Conservation (phyloP, 345 rosid genomes). For the Toxicodendron radicans region DNA sequence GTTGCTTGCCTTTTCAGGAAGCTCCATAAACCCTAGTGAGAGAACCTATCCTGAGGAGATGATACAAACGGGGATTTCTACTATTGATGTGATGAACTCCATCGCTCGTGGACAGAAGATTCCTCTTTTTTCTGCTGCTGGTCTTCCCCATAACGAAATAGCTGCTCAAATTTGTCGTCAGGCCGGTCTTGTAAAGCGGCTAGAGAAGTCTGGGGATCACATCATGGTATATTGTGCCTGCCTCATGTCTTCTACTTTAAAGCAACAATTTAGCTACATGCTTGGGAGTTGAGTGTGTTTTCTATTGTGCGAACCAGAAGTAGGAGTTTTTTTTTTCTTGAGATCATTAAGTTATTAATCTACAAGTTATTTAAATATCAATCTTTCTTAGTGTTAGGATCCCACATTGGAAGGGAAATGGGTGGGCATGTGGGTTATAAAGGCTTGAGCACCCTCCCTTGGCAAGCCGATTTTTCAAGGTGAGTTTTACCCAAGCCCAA, state of each 20-base stretch:
- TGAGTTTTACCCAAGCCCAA: too few species aligned
- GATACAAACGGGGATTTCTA: slow-evolving; percentile 98
- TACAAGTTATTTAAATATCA: too few species aligned
- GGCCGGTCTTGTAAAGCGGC: slow-evolving; percentile 93
- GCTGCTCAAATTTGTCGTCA: slow-evolving; percentile 99
- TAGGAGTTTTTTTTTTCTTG: too few species aligned
- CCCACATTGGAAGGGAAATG: too few species aligned
- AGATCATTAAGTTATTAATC: too few species aligned
- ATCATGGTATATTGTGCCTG: slow-evolving; percentile 52
- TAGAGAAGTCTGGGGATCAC: slow-evolving; percentile 77
- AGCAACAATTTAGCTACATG: neutral
- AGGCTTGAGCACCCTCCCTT: too few species aligned
- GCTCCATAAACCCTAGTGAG: slow-evolving; percentile 98
- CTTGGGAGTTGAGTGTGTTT: neutral
- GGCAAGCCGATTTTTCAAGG: too few species aligned
- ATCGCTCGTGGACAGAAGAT: slow-evolving; percentile 98
- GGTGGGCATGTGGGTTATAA: too few species aligned
- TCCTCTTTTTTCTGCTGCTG: slow-evolving; percentile 98
- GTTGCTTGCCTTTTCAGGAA: slow-evolving; percentile 41
- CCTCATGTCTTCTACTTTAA: neutral
- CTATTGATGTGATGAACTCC: slow-evolving; percentile 97
- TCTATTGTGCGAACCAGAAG: too few species aligned
- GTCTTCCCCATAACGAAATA: slow-evolving; percentile 98
- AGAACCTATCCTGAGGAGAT: slow-evolving; percentile 98
- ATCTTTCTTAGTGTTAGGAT: too few species aligned